phyloP scores from a whole-genome alignment of 2,329 filamentous ascomycete genomes.

The Fusarium nanum region DNA sequence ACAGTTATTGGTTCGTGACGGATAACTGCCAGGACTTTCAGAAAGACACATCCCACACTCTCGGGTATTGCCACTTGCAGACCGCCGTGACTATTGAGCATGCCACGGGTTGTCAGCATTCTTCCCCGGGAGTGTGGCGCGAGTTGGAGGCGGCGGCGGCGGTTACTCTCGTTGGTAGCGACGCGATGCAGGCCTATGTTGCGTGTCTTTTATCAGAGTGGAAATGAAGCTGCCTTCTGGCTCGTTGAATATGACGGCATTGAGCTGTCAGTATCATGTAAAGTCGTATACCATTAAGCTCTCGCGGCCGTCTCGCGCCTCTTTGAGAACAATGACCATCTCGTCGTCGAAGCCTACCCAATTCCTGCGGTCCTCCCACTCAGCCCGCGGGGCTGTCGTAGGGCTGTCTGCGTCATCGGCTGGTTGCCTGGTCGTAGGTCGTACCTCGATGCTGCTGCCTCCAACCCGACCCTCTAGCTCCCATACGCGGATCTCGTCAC shows the following conservation, averaged over 20 bases:
- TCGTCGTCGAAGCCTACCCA: slow-evolving; percentile 93
- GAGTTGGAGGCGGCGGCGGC: slow-evolving; percentile 25
- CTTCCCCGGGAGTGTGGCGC: slow-evolving; percentile 31
- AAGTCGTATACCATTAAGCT: slow-evolving; percentile 90
- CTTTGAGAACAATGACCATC: slow-evolving; percentile 87
- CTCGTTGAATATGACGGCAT: slow-evolving; percentile 3
- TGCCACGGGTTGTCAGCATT: slow-evolving; percentile 21
- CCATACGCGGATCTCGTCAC: slow-evolving; percentile 86
- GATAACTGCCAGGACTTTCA: slow-evolving; percentile 11
- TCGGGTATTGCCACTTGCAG: slow-evolving; percentile 19
- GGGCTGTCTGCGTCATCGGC: slow-evolving; percentile 36
- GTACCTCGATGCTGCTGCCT: slow-evolving; percentile 66
- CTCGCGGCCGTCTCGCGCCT: slow-evolving; percentile 74
- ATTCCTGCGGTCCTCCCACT: slow-evolving; percentile 62
- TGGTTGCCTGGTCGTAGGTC: slow-evolving; percentile 51
- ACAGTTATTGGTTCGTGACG: slow-evolving; percentile 20
- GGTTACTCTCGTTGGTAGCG: slow-evolving; percentile 28
- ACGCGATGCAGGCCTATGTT: slow-evolving; percentile 5
- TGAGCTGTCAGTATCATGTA: slow-evolving; percentile 57
- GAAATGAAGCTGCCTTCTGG: slow-evolving; percentile 3
- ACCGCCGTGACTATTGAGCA: slow-evolving; percentile 2
- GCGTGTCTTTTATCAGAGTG: neutral
- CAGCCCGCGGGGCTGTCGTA: slow-evolving; percentile 26
- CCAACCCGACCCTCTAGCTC: slow-evolving; percentile 80
- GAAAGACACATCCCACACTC: slow-evolving; percentile 16